Base-by-base conservation (phyloP, 305 asterid genomes). In the Fraxinus platypoda region DNA sequence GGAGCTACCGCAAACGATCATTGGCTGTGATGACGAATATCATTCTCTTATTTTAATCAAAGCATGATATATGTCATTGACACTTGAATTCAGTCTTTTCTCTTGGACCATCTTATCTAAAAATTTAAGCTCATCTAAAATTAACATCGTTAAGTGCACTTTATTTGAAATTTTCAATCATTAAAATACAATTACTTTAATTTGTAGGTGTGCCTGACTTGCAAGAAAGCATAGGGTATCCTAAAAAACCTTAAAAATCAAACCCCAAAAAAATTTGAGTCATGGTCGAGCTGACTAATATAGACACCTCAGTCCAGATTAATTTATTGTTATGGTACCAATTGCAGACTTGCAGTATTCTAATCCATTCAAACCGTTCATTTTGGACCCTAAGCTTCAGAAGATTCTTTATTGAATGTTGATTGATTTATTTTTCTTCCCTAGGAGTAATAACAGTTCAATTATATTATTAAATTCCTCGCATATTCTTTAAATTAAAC, bases 341-440 rank as follows among this genome's bases (percentile, higher is more conserved):
- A 11, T 68, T 68, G 38, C n/a, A 13, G 38, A 68, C 74, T 26
- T 12, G 74, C 38, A 68, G 19, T 68, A 46, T 80, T 38, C 70
- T 59, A 68, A 84, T 86, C 52, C 25, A 88, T 86, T 87, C 90
- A 84, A 88, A 68, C 81, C 73, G 81, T 89, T 88, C 91, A 87
- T 76, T 83, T 82, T 84, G 81, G 85, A 81, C 87, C 83, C 83
- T 15, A 28, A n/a, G 26, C 54, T 33, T 13, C 30, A 38, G n/a
- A 54, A 80, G 77, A 76, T 80, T 46, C 77, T 81, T 85, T 83
- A 86, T 86, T 89, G 88, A 81, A 75, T 30, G 91, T 87, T 83
- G 91, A 88, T 84, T 78, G 85, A 4, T 35, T 74, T 74, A 34
- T 74, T 81, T 81, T 79, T 83, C 31, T 82, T 82, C 83, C 79